These are phyloP conservation scores for Aquilaria sinensis DNA, from an alignment of 345 rosid genomes.

Conservation along the genomic window DNA sequence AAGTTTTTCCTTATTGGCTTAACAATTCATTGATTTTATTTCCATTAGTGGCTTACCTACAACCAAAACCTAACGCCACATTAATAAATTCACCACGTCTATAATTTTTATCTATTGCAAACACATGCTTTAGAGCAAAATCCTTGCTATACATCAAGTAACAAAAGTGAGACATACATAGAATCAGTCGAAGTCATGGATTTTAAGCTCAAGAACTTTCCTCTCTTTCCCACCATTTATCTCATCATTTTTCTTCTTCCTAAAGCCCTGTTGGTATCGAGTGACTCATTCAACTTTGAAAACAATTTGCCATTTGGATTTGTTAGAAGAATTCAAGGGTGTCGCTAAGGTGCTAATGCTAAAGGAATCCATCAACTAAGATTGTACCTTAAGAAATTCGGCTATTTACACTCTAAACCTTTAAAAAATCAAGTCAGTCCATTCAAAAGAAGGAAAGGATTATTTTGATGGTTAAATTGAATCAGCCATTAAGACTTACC, in stretches of 20 bases:
- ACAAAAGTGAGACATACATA: too few species aligned
- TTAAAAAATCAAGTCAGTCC: background rate
- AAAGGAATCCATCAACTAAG: background rate
- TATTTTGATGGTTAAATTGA: constrained; percentile 5
- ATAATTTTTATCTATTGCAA: too few species aligned
- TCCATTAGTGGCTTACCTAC: too few species aligned
- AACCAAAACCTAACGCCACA: too few species aligned
- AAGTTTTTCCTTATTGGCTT: too few species aligned
- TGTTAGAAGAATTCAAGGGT: background rate
- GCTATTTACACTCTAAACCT: background rate
- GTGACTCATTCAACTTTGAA: background rate
- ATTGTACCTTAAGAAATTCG: constrained; percentile 6
- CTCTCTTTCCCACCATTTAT: background rate
- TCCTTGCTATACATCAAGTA: too few species aligned
- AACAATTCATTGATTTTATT: too few species aligned
- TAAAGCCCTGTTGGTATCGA: background rate
- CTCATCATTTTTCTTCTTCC: background rate
- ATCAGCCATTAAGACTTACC: constrained; percentile 13
- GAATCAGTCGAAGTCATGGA: too few species aligned
- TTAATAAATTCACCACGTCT: too few species aligned
- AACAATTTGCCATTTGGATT: background rate
- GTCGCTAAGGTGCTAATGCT: constrained; percentile 1
- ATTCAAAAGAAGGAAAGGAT: background rate
- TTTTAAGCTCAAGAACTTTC: too few species aligned
- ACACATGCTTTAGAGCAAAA: too few species aligned